Percentiles rank a stretch among this genome's conserved stretches.
These are phyloP conservation scores for Fusarium proliferatum DNA, from an alignment of 2,329 filamentous ascomycete species.

Conservation along the genomic window DNA sequence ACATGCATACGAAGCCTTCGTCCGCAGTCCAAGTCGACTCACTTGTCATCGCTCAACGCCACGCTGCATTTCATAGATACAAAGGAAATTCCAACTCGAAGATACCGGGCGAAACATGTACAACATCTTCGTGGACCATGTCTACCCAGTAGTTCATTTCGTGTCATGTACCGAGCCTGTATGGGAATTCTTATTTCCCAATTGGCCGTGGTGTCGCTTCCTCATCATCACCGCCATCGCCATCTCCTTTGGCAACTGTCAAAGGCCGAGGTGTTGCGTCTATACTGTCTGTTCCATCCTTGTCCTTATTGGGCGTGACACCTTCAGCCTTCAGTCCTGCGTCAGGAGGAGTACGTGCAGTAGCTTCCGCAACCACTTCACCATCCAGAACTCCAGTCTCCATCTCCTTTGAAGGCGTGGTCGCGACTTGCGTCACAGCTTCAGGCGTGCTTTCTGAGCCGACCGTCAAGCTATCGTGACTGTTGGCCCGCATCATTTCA, in stretches of 20 bases:
- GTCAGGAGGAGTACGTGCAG: constrained; percentile 44
- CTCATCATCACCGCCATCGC: constrained; percentile 41
- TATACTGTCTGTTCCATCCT: constrained; percentile 41
- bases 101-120: neutral
- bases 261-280: constrained; percentile 60
- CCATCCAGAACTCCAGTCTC: constrained; percentile 46
- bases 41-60: constrained; percentile 43
- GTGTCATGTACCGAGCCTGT: neutral
- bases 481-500: constrained; percentile 98
- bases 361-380: constrained; percentile 8
- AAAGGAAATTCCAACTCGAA: constrained; percentile 38
- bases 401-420: constrained; percentile 60
- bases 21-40: constrained; percentile 32
- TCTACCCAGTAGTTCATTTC: neutral
- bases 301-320: constrained; percentile 6
- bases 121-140: constrained; percentile 2
- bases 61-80: constrained; percentile 44
- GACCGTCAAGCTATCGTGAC: constrained; percentile 80
- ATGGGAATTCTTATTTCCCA: constrained; percentile 37
- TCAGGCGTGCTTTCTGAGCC: constrained; percentile 63
- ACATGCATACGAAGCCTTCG: constrained; percentile 24
- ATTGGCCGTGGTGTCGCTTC: constrained; percentile 56
- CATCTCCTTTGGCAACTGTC: constrained; percentile 22
- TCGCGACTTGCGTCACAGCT: constrained; percentile 62
- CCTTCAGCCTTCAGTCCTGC: constrained; percentile 21